These are phyloP conservation scores for Ensete glaucum DNA, from an alignment of 176 grass and related monocot species.

Conservation along the genomic window DNA sequence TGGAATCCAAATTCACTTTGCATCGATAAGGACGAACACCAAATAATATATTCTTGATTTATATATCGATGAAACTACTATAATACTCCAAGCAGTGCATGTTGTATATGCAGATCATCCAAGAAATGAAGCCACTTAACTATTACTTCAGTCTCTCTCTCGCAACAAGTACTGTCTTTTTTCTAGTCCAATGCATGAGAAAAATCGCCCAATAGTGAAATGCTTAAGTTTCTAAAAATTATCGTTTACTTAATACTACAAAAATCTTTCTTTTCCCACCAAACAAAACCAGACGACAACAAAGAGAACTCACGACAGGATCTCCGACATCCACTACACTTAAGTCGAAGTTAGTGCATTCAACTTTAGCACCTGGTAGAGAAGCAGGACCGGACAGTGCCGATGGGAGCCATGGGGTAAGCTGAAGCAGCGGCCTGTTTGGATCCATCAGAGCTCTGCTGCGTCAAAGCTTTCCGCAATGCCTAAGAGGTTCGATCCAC, in stretches of 20 bases:
- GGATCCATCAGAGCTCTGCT: slow-evolving; percentile 18
- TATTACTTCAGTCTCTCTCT: slow-evolving; percentile 4
- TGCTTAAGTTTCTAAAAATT: background rate
- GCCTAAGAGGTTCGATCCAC: slow-evolving; percentile 30
- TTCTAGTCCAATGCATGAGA: background rate
- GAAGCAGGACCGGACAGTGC: slow-evolving; percentile 70
- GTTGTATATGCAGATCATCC: too few species aligned
- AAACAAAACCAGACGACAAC: background rate
- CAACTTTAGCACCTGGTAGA: slow-evolving; percentile 48
- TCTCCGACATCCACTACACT: background rate
- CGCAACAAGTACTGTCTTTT: background rate
- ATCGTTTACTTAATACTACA: background rate
- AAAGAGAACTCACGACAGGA: background rate
- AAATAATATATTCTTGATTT: background rate
- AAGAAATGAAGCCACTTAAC: background rate
- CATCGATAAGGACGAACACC: too few species aligned
- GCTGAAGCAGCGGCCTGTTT: slow-evolving; percentile 2
- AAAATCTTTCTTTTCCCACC: background rate
- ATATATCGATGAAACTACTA: background rate
- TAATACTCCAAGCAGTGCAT: background rate
- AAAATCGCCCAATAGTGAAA: background rate
- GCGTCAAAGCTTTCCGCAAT: slow-evolving; percentile 45
- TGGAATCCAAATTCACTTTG: background rate
- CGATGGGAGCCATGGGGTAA: slow-evolving; percentile 71
- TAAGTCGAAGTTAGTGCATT: background rate